Percentiles rank a stretch among this genome's conserved stretches.
phyloP scores from a whole-genome alignment of 2,329 filamentous ascomycete genomes.

The Pseudogymnoascus sp. region DNA sequence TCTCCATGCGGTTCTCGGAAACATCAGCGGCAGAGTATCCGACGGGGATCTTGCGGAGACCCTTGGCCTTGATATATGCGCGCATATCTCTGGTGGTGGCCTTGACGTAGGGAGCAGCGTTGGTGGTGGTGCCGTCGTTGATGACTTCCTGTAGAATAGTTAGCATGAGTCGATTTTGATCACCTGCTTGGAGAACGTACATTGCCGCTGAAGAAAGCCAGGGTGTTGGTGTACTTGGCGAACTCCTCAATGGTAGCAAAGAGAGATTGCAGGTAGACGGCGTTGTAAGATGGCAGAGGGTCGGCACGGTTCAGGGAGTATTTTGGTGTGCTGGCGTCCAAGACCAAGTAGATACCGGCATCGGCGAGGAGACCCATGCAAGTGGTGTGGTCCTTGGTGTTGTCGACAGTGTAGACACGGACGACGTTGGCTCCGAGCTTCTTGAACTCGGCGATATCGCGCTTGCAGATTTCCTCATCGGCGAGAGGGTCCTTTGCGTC shows the following conservation, averaged over 20 bases:
- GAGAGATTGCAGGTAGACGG: constrained; percentile 72
- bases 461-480: constrained; percentile 61
- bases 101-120: constrained; percentile 91
- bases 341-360: constrained; percentile 90
- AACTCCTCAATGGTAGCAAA: constrained; percentile 74
- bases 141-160: constrained; percentile 59
- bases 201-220: constrained; percentile 98
- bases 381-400: constrained; percentile 65
- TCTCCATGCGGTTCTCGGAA: constrained; percentile 66
- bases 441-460: constrained; percentile 75
- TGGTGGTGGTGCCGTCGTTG: constrained; percentile 80
- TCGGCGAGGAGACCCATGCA: constrained; percentile 80
- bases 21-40: constrained; percentile 97
- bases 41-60: constrained; percentile 72
- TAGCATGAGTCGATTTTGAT: neutral
- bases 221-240: constrained; percentile 75
- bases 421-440: constrained; percentile 84
- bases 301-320: constrained; percentile 77
- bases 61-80: constrained; percentile 76
- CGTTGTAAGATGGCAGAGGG: constrained; percentile 61
- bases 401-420: constrained; percentile 89
- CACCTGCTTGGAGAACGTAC: neutral
- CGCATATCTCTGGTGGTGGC: constrained; percentile 95
- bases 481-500: constrained; percentile 70
- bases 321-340: constrained; percentile 76